phyloP scores from a whole-genome alignment of 1,284 basidiomycete genomes.

The Phaffia rhodozyma region DNA sequence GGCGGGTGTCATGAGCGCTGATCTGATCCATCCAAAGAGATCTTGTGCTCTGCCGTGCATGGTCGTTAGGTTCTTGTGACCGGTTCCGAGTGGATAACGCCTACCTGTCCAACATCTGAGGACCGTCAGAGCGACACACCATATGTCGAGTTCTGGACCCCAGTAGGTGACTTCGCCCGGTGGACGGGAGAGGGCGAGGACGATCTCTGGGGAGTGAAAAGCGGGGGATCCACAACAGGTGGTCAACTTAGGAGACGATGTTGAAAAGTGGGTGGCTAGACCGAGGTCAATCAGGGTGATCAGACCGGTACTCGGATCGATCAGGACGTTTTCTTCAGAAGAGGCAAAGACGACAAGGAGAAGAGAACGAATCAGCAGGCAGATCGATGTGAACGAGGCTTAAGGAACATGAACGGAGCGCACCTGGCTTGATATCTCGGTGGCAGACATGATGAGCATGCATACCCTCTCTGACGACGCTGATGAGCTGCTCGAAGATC shows the following conservation, averaged over 20 bases:
- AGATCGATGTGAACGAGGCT: too few relatives aligned
- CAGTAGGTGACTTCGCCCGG: conserved; percentile 37
- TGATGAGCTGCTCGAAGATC: conserved; percentile 43
- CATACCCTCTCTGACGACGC: conserved; percentile 40
- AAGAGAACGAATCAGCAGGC: too few relatives aligned
- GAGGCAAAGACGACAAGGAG: too few relatives aligned
- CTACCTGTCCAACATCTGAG: conserved; percentile 40
- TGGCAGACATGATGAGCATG: conserved; percentile 43
- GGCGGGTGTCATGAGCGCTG: conserved; percentile 29
- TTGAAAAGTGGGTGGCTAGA: conserved; percentile 44
- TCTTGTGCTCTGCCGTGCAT: conserved; percentile 39
- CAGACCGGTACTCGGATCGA: conserved; percentile 35
- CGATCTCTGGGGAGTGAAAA: conserved; percentile 42
- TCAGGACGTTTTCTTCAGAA: conserved; percentile 35
- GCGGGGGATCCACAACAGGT: conserved; percentile 40
- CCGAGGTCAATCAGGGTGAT: conserved; percentile 43
- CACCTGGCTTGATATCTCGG: conserved; percentile 43
- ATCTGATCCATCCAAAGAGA: conserved; percentile 34
- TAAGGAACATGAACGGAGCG: conserved; percentile 18
- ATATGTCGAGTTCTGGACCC: conserved; percentile 46
- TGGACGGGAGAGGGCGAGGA: conserved; percentile 39
- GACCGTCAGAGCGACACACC: conserved; percentile 45
- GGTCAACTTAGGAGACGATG: conserved; percentile 42
- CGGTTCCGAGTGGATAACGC: conserved; percentile 43
- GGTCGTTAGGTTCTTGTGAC: conserved; percentile 38